phyloP scores from a whole-genome alignment of 2,329 filamentous ascomycete genomes.

The Coleophoma eucalyptorum region DNA sequence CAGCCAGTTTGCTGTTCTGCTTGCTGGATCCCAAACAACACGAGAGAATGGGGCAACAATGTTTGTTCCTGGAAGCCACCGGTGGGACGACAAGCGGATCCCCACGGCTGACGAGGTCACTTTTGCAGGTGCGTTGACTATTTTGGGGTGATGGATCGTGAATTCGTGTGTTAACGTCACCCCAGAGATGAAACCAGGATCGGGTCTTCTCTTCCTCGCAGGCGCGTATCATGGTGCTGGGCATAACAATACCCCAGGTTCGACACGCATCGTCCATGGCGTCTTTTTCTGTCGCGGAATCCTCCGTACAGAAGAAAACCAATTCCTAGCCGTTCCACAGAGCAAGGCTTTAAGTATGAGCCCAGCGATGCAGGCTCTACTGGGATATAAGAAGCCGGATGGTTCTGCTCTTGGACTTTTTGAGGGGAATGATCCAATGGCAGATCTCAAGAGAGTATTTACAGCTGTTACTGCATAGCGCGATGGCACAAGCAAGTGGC shows the following conservation, averaged over 20 bases:
- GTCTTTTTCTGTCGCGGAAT: conserved; percentile 27
- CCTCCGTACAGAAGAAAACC: conserved; percentile 29
- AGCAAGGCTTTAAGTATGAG: conserved; percentile 28
- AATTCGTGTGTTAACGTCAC: conserved; percentile 3
- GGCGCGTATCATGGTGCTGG: conserved; percentile 29
- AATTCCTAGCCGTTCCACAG: conserved; percentile 27
- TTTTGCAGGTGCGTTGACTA: conserved; percentile 26
- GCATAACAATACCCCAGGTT: conserved; percentile 21
- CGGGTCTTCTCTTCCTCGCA: conserved; percentile 30
- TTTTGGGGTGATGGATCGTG: too few relatives aligned
- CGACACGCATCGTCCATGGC: conserved; percentile 23
- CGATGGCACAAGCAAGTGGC: too few relatives aligned
- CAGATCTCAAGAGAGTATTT: too few relatives aligned
- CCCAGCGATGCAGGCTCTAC: conserved; percentile 25
- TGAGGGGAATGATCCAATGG: conserved; percentile 16
- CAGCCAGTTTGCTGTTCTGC: conserved; percentile 24
- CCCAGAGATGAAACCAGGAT: conserved; percentile 33
- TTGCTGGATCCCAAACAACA: conserved; percentile 24
- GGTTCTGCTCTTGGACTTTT: conserved; percentile 28
- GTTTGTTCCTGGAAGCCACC: conserved; percentile 28
- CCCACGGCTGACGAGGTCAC: conserved; percentile 25
- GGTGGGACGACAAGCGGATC: conserved; percentile 23
- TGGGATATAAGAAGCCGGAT: conserved; percentile 29
- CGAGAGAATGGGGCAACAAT: conserved; percentile 29
- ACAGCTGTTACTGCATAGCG: too few relatives aligned